phyloP scores from a whole-genome alignment of 2,329 filamentous ascomycete genomes.

The Massarina eburnea region DNA sequence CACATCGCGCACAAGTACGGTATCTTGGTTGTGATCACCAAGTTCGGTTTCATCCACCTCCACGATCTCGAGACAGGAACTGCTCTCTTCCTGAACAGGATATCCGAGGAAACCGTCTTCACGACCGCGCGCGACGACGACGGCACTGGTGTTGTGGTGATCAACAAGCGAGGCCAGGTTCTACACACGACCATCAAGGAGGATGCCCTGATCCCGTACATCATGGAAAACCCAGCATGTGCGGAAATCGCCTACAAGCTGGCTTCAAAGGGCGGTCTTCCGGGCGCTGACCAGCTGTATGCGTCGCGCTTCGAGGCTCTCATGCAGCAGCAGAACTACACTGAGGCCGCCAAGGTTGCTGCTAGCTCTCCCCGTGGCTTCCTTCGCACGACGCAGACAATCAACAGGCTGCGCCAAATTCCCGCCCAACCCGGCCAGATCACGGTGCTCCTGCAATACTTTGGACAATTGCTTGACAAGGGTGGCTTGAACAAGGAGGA shows the following conservation, averaged over 20 bases:
- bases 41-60: slow-evolving; percentile 98
- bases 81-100: slow-evolving; percentile 99
- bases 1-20: slow-evolving; percentile 97
- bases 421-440: slow-evolving; percentile 82
- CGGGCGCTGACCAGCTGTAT: slow-evolving; percentile 92
- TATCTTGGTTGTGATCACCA: slow-evolving; percentile 95
- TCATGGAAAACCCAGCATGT: slow-evolving; percentile 95
- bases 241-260: slow-evolving; percentile 92
- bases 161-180: slow-evolving; percentile 97
- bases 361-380: slow-evolving; percentile 96
- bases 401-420: slow-evolving; percentile 90
- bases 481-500: slow-evolving; percentile 89
- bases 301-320: slow-evolving; percentile 90
- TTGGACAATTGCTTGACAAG: slow-evolving; percentile 96
- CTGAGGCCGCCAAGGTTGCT: slow-evolving; percentile 90
- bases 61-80: slow-evolving; percentile 96
- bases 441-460: slow-evolving; percentile 94
- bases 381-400: slow-evolving; percentile 89
- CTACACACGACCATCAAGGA: slow-evolving; percentile 94
- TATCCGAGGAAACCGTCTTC: slow-evolving; percentile 98
- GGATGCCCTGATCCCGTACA: slow-evolving; percentile 85
- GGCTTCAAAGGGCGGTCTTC: slow-evolving; percentile 88
- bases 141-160: slow-evolving; percentile 85
- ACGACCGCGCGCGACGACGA: slow-evolving; percentile 83
- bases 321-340: slow-evolving; percentile 75